A percentile compares a stretch with the other conserved stretches of the same genome.
Conservation (phyloP, 441 rosid genomes). For the Bruguiera hainesii region DNA sequence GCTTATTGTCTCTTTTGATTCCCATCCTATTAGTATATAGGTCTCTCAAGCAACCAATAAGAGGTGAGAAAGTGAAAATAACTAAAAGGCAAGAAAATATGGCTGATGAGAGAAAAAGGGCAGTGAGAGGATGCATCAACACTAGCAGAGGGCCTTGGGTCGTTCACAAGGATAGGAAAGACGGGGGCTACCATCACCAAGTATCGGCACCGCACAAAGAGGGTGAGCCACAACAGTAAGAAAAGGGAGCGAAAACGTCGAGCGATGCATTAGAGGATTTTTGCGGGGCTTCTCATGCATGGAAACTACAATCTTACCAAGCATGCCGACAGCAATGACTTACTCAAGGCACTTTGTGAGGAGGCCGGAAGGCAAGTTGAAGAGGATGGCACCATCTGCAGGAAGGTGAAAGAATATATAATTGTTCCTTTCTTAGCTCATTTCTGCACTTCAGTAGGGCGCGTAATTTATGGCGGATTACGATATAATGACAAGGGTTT, state of each 20-base stretch:
- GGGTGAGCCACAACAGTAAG: constrained; percentile 34
- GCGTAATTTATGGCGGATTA: too few species aligned
- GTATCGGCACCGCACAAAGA: constrained; percentile 30
- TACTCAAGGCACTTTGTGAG: constrained; percentile 39
- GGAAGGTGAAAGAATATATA: constrained; percentile 17
- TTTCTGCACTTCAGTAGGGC: background rate
- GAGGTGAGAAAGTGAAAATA: background rate
- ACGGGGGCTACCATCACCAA: constrained; percentile 18
- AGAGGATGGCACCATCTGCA: constrained; percentile 37
- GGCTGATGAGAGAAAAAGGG: constrained; percentile 11
- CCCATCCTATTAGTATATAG: too few species aligned
- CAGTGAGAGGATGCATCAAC: constrained; percentile 14
- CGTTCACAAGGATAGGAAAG: constrained; percentile 26
- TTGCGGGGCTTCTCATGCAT: constrained; percentile 36
- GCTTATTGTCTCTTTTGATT: too few species aligned
- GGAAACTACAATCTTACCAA: constrained; percentile 42
- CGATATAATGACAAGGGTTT: too few species aligned
- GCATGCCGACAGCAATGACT: constrained; percentile 38
- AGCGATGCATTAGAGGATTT: constrained; percentile 34
- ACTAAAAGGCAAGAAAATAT: constrained; percentile 1
- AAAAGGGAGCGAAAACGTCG: constrained; percentile 35
- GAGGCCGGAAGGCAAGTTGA: constrained; percentile 49
- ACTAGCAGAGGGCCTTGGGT: constrained; percentile 36
- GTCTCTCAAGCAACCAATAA: too few species aligned
- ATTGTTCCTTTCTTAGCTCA: background rate